Evolutionary conservation across 345 rosid species (phyloP).

Genomic region (Salix arbutifolia): DNA sequence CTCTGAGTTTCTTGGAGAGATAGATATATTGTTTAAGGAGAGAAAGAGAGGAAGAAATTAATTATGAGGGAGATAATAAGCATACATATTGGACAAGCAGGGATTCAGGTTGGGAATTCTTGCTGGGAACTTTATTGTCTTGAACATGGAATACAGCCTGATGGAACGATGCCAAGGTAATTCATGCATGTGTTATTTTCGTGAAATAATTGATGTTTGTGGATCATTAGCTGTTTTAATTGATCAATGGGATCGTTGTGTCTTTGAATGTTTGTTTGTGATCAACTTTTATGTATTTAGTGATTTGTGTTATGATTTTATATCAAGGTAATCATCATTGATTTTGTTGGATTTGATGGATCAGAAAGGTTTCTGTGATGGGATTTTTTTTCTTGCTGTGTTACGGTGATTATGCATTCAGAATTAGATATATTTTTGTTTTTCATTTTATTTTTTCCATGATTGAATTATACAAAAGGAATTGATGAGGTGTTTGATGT

Average conservation of each 20-base stretch:
- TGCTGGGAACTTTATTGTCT: constrained; percentile 83
- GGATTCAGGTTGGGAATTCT: constrained; percentile 71
- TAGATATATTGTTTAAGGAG: neutral
- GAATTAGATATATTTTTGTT: neutral
- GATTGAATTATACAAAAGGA: neutral
- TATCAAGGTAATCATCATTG: neutral
- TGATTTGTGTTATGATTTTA: neutral
- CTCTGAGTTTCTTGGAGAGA: neutral
- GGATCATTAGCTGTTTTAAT: neutral
- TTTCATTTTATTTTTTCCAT: neutral
- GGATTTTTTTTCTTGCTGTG: neutral
- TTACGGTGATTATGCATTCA: neutral
- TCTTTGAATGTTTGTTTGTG: neutral
- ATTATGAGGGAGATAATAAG: constrained; percentile 63
- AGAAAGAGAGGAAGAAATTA: constrained; percentile 1
- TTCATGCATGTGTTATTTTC: neutral
- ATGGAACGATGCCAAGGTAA: constrained; percentile 63
- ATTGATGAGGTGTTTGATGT: neutral
- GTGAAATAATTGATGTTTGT: neutral
- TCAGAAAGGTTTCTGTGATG: neutral
- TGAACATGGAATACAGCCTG: constrained; percentile 71
- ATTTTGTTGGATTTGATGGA: neutral
- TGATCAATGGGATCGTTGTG: neutral
- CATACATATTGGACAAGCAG: constrained; percentile 72
- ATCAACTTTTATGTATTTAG: neutral